Evolutionary conservation across 1,139 yeast species (phyloP), one percentile per base, ranked within the genome.

Genomic region (Sugiyamaella castrensis): DNA sequence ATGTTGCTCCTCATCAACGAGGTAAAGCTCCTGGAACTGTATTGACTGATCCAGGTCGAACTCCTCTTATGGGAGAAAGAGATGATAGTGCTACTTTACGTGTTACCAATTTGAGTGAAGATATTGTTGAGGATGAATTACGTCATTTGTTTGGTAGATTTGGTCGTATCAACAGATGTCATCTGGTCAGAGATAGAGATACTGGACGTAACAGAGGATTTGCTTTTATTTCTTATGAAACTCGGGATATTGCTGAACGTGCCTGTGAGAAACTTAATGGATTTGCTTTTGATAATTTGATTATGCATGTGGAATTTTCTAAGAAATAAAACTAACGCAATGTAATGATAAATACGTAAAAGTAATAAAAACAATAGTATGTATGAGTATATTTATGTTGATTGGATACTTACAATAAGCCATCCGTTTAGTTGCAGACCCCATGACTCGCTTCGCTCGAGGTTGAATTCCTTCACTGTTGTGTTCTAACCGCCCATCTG

Each of bases 171-270:
- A 82, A 80, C 61, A 84, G 96, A 73, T 87, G 87, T 59, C 84
- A 85, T 58, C 77, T 92, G 57, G 92, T 89, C 55, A 84, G 88
- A 73, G 88, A 91, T 74, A 85, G 89, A 73, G 96, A 87, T 62
- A 92, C 98, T 30, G 95, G 96, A 56, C 85, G 85, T 69, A 87
- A 96, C 50, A 85, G 92, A 74, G 99, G 99, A 61, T 83, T 91
- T 70, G 98, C 98, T n/a, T 92, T 88, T 69, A 95, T 91, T 57
- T 84, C 94, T 51, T 91, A 87, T 71, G 79, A 77, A 44, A 75
- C 83, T 53, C 84, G 81, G 64, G 69, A 71, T 50, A 74, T 74
- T 61, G 98, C 98, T 42, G 84, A 86, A 70, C 71, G 69, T 58
- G 98, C 97, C 43, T 75, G 85, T 72, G 82, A 85, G 57, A 75